Evolutionary conservation across 305 asterid genomes (phyloP).

Genomic region (Salvia sclarea): DNA sequence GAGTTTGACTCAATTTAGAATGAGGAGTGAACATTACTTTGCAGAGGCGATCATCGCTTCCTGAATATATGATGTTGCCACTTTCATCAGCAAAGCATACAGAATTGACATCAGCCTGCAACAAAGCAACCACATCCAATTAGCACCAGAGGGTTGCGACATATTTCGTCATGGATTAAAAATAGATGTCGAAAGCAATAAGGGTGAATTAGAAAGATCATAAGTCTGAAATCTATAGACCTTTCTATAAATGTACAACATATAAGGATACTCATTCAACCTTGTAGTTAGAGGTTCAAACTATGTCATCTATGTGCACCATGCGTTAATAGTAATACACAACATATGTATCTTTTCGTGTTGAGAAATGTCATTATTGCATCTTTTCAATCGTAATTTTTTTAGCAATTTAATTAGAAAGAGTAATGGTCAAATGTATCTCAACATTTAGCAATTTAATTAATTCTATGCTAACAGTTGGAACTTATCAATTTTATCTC

Average conservation of each 20-base stretch:
- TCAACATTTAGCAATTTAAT: too few species aligned
- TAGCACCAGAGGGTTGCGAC: conserved; percentile 13
- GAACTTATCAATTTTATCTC: too few species aligned
- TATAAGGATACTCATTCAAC: too few species aligned
- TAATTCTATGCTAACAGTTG: too few species aligned
- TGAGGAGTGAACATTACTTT: conserved; percentile 55
- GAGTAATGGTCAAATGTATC: too few species aligned
- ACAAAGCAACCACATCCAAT: conserved; percentile 29
- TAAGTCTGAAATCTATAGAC: background rate
- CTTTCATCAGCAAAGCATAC: conserved; percentile 98
- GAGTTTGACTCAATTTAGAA: conserved; percentile 20
- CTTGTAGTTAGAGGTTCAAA: too few species aligned
- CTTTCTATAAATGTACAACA: background rate
- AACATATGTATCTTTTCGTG: too few species aligned
- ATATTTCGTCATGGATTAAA: background rate
- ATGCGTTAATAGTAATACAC: too few species aligned
- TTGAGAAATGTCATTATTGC: too few species aligned
- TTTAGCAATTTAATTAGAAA: too few species aligned
- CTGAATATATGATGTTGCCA: conserved; percentile 90
- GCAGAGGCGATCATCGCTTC: conserved; percentile 93
- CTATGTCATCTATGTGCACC: too few species aligned
- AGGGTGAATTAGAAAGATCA: background rate
- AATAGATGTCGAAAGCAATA: background rate
- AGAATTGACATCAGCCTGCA: conserved; percentile 95
- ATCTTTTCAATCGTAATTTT: too few species aligned